Conservation (phyloP, 345 rosid genomes). For the Leavenworthia alabamica region DNA sequence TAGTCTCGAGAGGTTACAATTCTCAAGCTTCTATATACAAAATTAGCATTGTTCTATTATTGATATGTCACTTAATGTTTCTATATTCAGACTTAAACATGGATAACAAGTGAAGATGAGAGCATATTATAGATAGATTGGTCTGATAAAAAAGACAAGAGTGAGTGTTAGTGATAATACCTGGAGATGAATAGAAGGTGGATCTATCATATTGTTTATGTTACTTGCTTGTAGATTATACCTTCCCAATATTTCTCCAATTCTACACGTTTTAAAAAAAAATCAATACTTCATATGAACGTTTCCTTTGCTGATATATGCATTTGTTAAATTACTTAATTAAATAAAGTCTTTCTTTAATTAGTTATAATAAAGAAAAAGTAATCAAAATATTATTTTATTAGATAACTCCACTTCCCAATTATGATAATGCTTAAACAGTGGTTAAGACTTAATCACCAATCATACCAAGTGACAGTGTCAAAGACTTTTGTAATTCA, state of each 20-base stretch:
- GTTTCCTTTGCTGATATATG: not conserved
- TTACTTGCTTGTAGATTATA: slow-evolving; percentile 68
- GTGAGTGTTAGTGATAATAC: slow-evolving; percentile 21
- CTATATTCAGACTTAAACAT: not conserved
- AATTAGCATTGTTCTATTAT: not conserved
- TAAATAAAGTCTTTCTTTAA: not conserved
- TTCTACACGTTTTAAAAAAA: slow-evolving; percentile 38
- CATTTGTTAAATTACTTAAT: slow-evolving; percentile 1
- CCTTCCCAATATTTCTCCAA: slow-evolving; percentile 70
- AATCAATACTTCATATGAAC: slow-evolving; percentile 1
- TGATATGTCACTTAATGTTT: slow-evolving; percentile 1
- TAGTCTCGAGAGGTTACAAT: slow-evolving; percentile 44
- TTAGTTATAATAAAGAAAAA: not conserved
- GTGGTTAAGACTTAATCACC: slow-evolving; percentile 21
- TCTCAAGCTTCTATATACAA: slow-evolving; percentile 47
- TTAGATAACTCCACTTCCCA: not conserved
- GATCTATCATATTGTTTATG: slow-evolving; percentile 54
- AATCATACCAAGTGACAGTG: slow-evolving; percentile 25
- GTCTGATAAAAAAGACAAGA: not conserved
- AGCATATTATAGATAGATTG: not conserved
- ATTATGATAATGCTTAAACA: slow-evolving; percentile 1
- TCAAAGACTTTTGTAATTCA: slow-evolving; percentile 9
- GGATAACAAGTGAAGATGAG: not conserved
- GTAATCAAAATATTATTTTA: not conserved
- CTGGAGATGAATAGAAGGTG: slow-evolving; percentile 72